phyloP scores from a whole-genome alignment of 768 basidiomycete species.

The Termitomyces heimii region DNA sequence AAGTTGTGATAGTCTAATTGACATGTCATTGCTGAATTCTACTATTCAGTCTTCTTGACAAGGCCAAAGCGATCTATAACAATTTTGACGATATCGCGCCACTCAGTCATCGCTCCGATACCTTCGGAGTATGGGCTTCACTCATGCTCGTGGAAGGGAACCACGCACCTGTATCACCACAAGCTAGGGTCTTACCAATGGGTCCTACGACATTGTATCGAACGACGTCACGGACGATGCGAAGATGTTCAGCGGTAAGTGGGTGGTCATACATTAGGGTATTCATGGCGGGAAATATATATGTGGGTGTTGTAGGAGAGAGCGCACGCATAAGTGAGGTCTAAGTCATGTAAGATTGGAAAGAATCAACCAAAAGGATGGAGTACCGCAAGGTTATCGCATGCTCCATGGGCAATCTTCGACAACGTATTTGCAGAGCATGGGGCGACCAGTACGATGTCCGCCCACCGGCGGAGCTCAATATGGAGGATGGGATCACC shows the following conservation, averaged over 20 bases:
- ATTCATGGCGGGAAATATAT: constrained; percentile 97
- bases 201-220: constrained; percentile 83
- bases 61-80: constrained; percentile 54
- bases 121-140: constrained; percentile 37
- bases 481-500: constrained; percentile 96
- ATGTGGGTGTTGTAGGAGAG: constrained; percentile 78
- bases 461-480: constrained; percentile 91
- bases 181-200: constrained; percentile 82
- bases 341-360: constrained; percentile 24
- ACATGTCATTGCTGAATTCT: neutral
- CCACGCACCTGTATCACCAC: constrained; percentile 83
- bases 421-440: constrained; percentile 96
- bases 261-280: constrained; percentile 97
- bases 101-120: constrained; percentile 93
- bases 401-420: constrained; percentile 84
- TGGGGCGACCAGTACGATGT: constrained; percentile 90
- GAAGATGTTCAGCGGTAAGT: constrained; percentile 79
- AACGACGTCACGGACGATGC: constrained; percentile 66
- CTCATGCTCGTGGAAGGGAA: neutral
- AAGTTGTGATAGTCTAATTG: neutral
- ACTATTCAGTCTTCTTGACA: neutral
- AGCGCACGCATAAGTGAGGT: constrained; percentile 82
- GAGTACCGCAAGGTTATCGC: constrained; percentile 82
- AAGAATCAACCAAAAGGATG: neutral
- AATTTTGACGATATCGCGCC: constrained; percentile 79